Percentiles rank a stretch among this genome's conserved stretches.
These are phyloP conservation scores for Teratosphaeria gauchensis DNA, from an alignment of 2,329 filamentous ascomycete species.

Conservation along the genomic window DNA sequence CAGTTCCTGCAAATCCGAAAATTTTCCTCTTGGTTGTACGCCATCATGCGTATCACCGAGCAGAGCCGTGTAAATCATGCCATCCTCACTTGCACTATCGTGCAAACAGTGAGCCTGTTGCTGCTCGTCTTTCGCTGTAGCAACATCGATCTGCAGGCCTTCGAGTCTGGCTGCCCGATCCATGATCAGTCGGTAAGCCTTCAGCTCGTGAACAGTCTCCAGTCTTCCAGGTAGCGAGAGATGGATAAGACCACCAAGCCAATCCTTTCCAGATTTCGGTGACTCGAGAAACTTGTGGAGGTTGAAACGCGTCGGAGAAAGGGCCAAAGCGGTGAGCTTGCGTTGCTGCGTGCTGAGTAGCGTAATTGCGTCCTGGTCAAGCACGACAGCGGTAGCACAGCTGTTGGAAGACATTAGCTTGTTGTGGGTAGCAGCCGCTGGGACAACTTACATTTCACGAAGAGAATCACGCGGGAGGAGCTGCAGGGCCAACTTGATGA, in stretches of 20 bases:
- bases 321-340: background rate
- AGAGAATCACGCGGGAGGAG: background rate
- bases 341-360: background rate
- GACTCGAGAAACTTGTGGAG: background rate
- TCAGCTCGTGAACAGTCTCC: background rate
- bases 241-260: background rate
- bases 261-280: background rate
- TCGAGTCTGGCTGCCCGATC: slow-evolving; percentile 41
- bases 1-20: no score
- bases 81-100: no score
- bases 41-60: no score
- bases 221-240: background rate
- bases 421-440: background rate
- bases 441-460: background rate
- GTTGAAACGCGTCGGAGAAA: background rate
- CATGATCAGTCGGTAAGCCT: background rate
- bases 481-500: slow-evolving; percentile 54
- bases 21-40: no score
- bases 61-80: no score
- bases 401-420: background rate
- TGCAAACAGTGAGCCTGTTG: no score
- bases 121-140: background rate
- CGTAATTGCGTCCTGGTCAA: background rate
- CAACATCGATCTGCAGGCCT: background rate
- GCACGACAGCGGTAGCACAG: background rate